These are phyloP conservation scores for Akebia trifoliata DNA, from an alignment of 164 flowering plant species.

Conservation along the genomic window DNA sequence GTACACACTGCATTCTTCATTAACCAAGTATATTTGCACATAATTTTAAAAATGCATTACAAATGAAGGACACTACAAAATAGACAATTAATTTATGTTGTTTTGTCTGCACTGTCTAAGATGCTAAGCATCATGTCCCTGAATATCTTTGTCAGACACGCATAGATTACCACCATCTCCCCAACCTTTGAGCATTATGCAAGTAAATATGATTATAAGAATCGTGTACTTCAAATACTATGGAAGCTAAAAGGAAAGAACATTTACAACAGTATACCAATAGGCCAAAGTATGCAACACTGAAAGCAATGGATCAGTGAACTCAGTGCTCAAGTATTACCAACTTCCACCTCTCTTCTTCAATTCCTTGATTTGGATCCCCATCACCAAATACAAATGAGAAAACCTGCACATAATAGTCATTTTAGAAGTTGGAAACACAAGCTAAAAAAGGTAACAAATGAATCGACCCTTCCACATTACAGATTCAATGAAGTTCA, in stretches of 20 bases:
- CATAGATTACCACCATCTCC: background rate
- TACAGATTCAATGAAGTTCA: slow-evolving; percentile 96
- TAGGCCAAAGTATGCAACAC: background rate
- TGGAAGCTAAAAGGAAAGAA: background rate
- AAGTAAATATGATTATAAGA: background rate
- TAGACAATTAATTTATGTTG: background rate
- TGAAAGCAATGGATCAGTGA: slow-evolving; percentile 43
- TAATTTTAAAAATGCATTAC: background rate
- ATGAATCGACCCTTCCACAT: slow-evolving; percentile 18
- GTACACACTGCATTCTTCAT: background rate
- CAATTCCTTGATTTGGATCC: slow-evolving; percentile 98
- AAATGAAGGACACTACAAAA: background rate
- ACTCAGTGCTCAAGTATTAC: slow-evolving; percentile 62
- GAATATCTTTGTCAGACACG: background rate
- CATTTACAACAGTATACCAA: background rate
- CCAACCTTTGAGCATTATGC: background rate
- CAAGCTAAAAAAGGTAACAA: background rate
- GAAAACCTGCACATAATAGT: slow-evolving; percentile 55
- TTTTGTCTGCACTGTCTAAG: background rate
- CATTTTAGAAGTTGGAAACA: slow-evolving; percentile 9
- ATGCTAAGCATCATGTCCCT: background rate
- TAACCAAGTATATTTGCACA: background rate
- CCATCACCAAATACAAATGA: slow-evolving; percentile 99
- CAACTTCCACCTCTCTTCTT: slow-evolving; percentile 99
- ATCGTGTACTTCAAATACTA: background rate